These are phyloP conservation scores for Xylariaceae sp. DNA, from an alignment of 2,329 filamentous ascomycete genomes.

Conservation along the genomic window DNA sequence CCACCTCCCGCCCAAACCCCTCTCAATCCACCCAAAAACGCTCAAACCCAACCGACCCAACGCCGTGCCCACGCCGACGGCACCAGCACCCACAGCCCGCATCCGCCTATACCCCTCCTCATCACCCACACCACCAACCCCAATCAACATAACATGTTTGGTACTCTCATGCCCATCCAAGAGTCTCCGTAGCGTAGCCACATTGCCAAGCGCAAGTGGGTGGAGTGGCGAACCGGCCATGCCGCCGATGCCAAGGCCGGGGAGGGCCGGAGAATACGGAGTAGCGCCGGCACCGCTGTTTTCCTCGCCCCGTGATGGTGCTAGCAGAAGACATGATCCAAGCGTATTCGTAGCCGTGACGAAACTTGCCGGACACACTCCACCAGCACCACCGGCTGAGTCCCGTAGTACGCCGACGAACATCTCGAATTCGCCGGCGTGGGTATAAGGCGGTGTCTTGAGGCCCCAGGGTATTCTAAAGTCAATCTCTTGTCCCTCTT, in stretches of 20 bases:
- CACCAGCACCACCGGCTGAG: not conserved
- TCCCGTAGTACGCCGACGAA: conserved; percentile 49
- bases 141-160: conserved; percentile 59
- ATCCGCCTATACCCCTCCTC: conserved; percentile 60
- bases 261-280: conserved; percentile 6
- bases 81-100: conserved; percentile 60
- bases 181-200: conserved; percentile 59
- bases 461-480: conserved; percentile 52
- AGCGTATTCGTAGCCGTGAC: conserved; percentile 73
- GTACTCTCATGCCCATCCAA: conserved; percentile 49
- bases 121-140: conserved; percentile 69
- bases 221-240: conserved; percentile 70
- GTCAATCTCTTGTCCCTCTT: conserved; percentile 3
- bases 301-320: conserved; percentile 22
- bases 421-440: conserved; percentile 59
- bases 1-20: conserved; percentile 19
- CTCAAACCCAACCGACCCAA: conserved; percentile 58
- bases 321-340: conserved; percentile 61
- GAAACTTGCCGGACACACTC: conserved; percentile 53
- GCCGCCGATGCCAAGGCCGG: conserved; percentile 62
- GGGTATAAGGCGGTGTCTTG: conserved; percentile 75
- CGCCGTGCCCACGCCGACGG: conserved; percentile 67
- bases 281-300: too few species aligned
- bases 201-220: conserved; percentile 71
- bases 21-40: conserved; percentile 58